A percentile compares a stretch with the other conserved stretches of the same genome.
Evolutionary conservation across 148 eudicot genomes (phyloP).

Genomic region (Arbutus unedo): DNA sequence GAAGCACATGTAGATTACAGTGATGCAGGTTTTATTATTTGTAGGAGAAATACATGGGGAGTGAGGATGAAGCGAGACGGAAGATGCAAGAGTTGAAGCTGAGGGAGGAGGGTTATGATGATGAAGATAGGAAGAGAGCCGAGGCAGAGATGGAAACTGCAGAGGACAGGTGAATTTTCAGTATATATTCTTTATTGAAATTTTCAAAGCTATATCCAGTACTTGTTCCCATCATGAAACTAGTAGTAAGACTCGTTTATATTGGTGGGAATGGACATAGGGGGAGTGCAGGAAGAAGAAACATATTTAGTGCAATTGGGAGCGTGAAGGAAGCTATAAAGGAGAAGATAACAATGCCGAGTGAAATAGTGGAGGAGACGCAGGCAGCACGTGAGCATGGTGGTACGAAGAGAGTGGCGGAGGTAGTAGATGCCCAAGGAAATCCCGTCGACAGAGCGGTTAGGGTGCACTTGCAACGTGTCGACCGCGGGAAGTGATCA

Average conservation of each 20-base stretch:
- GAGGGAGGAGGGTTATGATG: conserved; percentile 29
- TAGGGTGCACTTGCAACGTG: conserved; percentile 9
- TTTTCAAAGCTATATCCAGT: too few species aligned
- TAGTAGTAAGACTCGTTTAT: too few species aligned
- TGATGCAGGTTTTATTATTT: background rate
- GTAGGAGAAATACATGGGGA: conserved; percentile 38
- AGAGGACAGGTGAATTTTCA: conserved; percentile 29
- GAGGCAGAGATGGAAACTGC: conserved; percentile 33
- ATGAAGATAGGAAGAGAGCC: conserved; percentile 25
- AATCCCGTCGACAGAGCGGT: conserved; percentile 35
- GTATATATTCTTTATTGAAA: too few species aligned
- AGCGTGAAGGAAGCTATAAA: conserved; percentile 39
- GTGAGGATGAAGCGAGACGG: conserved; percentile 44
- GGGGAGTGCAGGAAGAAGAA: conserved; percentile 36
- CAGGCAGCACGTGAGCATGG: background rate
- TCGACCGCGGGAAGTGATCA: background rate
- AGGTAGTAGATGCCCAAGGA: conserved; percentile 34
- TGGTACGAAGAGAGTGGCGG: conserved; percentile 14
- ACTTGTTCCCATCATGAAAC: too few species aligned
- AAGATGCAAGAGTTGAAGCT: conserved; percentile 51
- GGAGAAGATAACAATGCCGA: conserved; percentile 45
- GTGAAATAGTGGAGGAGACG: conserved; percentile 17
- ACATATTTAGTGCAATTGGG: conserved; percentile 39
- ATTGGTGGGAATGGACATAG: conserved; percentile 12
- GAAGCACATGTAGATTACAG: background rate